These are phyloP conservation scores for Penicillium ucsense DNA, from an alignment of 495 filamentous ascomycete genomes.

Conservation along the genomic window DNA sequence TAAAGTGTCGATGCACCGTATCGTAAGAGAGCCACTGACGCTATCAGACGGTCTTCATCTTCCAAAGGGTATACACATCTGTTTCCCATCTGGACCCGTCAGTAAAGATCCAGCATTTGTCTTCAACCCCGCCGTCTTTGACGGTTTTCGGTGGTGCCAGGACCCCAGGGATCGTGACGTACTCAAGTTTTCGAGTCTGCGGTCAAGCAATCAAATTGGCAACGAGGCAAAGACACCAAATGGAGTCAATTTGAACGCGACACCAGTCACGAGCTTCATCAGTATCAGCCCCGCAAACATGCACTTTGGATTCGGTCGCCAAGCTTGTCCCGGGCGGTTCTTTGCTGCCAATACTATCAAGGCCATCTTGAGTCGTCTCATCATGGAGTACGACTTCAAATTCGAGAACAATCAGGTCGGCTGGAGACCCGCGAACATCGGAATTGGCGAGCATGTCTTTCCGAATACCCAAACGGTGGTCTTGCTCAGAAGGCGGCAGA, in stretches of 20 bases:
- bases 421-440: conserved; percentile 16
- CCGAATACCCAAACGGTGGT: conserved; percentile 16
- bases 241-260: neutral
- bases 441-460: conserved; percentile 24
- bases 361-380: conserved; percentile 41
- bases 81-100: conserved; percentile 25
- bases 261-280: conserved; percentile 14
- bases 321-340: conserved; percentile 47
- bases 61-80: conserved; percentile 22
- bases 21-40: conserved; percentile 14
- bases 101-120: conserved; percentile 19
- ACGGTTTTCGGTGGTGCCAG: conserved; percentile 28
- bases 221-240: neutral
- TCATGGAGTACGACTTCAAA: conserved; percentile 46
- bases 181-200: neutral
- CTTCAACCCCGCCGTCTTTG: conserved; percentile 15
- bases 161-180: conserved; percentile 10
- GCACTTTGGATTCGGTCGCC: conserved; percentile 26
- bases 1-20: conserved; percentile 22
- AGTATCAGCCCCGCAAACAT: conserved; percentile 14
- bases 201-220: neutral
- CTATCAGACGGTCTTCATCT: conserved; percentile 22
- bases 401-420: conserved; percentile 10
- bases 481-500: conserved; percentile 17
- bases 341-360: conserved; percentile 48